Percentiles rank a stretch among this genome's conserved stretches.
These are phyloP conservation scores for Nothomitra cinnamomea DNA, from an alignment of 2,329 filamentous ascomycete species.

Conservation along the genomic window DNA sequence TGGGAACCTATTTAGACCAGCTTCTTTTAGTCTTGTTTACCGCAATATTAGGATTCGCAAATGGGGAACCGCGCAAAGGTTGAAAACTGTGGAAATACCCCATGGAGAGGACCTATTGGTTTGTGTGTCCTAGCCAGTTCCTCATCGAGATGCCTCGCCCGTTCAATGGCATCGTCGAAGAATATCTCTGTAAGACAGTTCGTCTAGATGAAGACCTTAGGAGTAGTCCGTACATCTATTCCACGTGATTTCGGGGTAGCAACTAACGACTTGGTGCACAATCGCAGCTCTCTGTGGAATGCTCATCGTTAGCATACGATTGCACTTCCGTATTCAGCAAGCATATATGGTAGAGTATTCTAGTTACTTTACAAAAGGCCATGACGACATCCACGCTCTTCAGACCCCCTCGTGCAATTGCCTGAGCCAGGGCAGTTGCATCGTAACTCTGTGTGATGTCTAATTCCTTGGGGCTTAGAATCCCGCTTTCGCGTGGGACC, in stretches of 20 bases:
- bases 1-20: slow-evolving; percentile 18
- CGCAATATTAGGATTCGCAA: background rate
- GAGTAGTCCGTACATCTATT: background rate
- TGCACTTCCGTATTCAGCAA: background rate
- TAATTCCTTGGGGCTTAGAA: slow-evolving; percentile 33
- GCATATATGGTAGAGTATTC: slow-evolving; percentile 18
- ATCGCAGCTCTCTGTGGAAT: slow-evolving; percentile 34
- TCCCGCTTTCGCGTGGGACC: slow-evolving; percentile 33
- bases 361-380: slow-evolving; percentile 39
- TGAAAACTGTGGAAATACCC: slow-evolving; percentile 32
- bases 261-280: slow-evolving; percentile 38
- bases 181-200: slow-evolving; percentile 38
- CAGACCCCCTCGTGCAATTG: slow-evolving; percentile 20
- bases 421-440: slow-evolving; percentile 21
- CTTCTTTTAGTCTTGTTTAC: slow-evolving; percentile 9
- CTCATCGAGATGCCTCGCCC: slow-evolving; percentile 33
- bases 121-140: slow-evolving; percentile 30
- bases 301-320: slow-evolving; percentile 6
- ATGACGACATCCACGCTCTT: slow-evolving; percentile 28
- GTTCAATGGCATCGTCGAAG: slow-evolving; percentile 34
- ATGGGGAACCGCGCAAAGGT: slow-evolving; percentile 26
- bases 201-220: slow-evolving; percentile 15
- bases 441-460: slow-evolving; percentile 38
- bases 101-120: slow-evolving; percentile 47
- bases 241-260: background rate